Evolutionary conservation across 1,284 basidiomycete species (phyloP).

Genomic region (Vanrija humicola): DNA sequence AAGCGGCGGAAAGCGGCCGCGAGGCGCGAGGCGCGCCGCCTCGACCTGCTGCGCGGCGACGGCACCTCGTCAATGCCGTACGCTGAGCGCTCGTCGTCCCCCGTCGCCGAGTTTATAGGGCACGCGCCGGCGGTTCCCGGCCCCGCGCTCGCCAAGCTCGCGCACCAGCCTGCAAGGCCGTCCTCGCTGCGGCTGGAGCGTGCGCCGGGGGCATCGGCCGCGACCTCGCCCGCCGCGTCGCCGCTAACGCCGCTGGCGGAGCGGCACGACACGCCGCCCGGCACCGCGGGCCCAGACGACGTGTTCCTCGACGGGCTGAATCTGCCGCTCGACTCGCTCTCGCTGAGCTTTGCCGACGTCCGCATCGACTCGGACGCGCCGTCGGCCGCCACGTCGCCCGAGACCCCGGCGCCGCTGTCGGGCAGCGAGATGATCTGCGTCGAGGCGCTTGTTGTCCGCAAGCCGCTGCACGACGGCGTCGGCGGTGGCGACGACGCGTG

Average conservation of each 20-base stretch:
- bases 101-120: constrained; percentile 14
- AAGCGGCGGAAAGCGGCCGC: constrained; percentile 31
- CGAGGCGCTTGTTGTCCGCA: constrained; percentile 47
- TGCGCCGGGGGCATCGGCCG: constrained; percentile 14
- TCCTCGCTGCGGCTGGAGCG: constrained; percentile 22
- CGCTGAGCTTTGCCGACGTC: constrained; percentile 45
- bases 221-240: constrained; percentile 6
- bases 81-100: constrained; percentile 1
- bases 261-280: background rate
- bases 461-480: constrained; percentile 22
- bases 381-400: background rate
- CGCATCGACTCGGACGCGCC: constrained; percentile 9
- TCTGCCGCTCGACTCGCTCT: constrained; percentile 43
- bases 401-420: background rate
- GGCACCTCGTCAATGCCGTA: constrained; percentile 24
- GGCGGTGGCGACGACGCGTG: constrained; percentile 20
- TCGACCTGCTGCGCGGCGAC: constrained; percentile 45
- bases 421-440: constrained; percentile 45
- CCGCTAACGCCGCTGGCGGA: background rate
- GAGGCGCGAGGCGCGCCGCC: constrained; percentile 31
- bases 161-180: constrained; percentile 9
- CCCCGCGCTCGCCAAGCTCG: background rate
- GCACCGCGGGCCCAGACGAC: constrained; percentile 15
- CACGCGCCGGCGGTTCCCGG: constrained; percentile 5
- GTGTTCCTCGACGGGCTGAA: constrained; percentile 27